phyloP scores from a whole-genome alignment of 2,329 filamentous ascomycete species.

The Curvularia verruculosa region DNA sequence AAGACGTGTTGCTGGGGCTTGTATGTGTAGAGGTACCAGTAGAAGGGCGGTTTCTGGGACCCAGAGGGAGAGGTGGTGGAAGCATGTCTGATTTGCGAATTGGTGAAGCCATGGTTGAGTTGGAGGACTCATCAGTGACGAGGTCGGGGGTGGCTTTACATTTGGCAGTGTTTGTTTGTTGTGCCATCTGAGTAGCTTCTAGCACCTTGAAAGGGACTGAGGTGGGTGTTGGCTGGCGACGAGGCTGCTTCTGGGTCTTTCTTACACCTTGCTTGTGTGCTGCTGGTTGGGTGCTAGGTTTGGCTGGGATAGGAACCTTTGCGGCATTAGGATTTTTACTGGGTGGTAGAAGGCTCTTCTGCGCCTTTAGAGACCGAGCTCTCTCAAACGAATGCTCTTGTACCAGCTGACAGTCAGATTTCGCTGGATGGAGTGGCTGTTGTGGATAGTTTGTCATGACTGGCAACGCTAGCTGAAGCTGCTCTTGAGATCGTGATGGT shows the following conservation, averaged over 20 bases:
- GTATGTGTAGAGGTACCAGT: not conserved
- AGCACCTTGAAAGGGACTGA: not conserved
- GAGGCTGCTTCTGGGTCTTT: not conserved
- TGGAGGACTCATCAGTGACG: not conserved
- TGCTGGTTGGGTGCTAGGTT: not conserved
- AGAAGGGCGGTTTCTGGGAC: not conserved
- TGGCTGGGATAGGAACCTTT: not conserved
- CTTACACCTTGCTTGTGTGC: not conserved
- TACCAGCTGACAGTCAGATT: not conserved
- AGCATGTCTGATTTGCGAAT: too few species aligned
- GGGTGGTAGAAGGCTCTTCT: not conserved
- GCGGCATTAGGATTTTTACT: not conserved
- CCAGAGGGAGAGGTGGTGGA: not conserved
- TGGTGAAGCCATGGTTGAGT: not conserved
- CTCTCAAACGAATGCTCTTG: not conserved
- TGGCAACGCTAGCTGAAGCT: not conserved
- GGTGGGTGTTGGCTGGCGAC: not conserved
- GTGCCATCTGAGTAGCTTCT: not conserved
- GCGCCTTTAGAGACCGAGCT: not conserved
- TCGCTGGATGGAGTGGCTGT: not conserved
- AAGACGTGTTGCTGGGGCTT: too few species aligned
- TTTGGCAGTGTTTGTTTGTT: not conserved
- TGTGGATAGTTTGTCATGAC: not conserved
- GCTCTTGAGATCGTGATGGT: not conserved
- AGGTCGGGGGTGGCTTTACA: not conserved